phyloP scores from a whole-genome alignment of 345 rosid species.

The Barbarea vulgaris region DNA sequence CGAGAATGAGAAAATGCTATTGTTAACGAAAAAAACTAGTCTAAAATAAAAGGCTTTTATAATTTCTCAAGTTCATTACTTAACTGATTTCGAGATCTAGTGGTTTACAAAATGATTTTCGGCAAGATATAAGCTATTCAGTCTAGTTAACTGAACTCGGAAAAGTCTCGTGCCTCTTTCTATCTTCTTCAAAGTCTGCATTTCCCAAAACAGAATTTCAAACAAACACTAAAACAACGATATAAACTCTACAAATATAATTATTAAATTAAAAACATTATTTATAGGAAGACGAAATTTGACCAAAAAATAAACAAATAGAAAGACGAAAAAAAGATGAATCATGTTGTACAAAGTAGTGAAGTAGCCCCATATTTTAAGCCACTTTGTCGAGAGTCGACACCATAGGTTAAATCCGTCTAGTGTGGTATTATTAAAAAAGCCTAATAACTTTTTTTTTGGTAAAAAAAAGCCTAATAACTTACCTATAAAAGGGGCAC shows the following conservation, averaged over 20 bases:
- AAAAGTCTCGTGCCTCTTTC: not conserved
- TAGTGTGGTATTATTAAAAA: conserved; percentile 28
- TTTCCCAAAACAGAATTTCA: not conserved
- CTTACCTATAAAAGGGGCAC: conserved; percentile 21
- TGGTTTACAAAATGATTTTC: not conserved
- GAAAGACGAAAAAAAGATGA: not conserved
- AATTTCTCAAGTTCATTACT: not conserved
- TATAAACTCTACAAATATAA: not conserved
- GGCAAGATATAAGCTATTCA: not conserved
- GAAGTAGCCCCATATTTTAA: conserved; percentile 3
- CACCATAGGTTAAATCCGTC: not conserved
- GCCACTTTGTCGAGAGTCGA: conserved; percentile 33
- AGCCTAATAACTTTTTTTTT: not conserved
- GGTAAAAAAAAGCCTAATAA: not conserved
- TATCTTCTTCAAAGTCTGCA: not conserved
- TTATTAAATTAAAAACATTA: not conserved
- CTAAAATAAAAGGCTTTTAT: not conserved
- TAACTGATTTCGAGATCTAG: not conserved
- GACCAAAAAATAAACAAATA: not conserved
- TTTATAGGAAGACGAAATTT: not conserved
- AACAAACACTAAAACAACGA: not conserved
- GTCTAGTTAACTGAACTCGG: not conserved
- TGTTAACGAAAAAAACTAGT: not conserved
- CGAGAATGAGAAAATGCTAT: not conserved
- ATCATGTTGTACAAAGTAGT: conserved; percentile 10